A percentile compares a stretch with the other conserved stretches of the same genome.
Conservation (phyloP, 768 basidiomycete species). For the Boletales sp. region DNA sequence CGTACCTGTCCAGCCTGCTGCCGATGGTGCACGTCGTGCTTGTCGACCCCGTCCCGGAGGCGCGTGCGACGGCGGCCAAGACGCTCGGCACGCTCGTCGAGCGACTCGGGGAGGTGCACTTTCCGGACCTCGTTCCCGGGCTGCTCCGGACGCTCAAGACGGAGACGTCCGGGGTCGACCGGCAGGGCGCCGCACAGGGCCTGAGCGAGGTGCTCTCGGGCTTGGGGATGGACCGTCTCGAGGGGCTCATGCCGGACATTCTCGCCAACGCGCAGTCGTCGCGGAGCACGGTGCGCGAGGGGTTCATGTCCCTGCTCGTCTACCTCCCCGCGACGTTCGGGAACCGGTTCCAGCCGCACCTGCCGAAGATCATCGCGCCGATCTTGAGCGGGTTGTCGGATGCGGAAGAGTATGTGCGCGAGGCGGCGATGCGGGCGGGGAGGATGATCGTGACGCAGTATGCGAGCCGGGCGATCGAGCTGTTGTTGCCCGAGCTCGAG, state of each 20-base stretch:
- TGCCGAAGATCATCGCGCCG: constrained; percentile 90
- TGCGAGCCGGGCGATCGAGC: constrained; percentile 85
- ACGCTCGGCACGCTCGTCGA: constrained; percentile 96
- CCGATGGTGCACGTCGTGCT: constrained; percentile 91
- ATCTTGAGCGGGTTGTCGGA: constrained; percentile 91
- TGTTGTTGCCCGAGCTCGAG: constrained; percentile 91
- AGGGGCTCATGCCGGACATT: constrained; percentile 91
- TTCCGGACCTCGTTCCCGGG: constrained; percentile 93
- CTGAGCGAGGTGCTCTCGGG: constrained; percentile 93
- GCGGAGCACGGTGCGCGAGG: constrained; percentile 88
- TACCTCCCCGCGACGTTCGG: constrained; percentile 96
- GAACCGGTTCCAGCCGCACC: constrained; percentile 91
- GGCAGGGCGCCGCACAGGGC: constrained; percentile 97
- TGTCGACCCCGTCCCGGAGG: constrained; percentile 96
- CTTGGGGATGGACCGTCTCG: constrained; percentile 95
- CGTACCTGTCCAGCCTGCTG: constrained; percentile 84
- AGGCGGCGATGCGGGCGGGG: constrained; percentile 98
- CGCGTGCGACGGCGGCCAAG: constrained; percentile 95
- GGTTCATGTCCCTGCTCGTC: constrained; percentile 96
- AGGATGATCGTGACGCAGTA: constrained; percentile 97
- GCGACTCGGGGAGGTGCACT: constrained; percentile 88
- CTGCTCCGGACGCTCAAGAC: constrained; percentile 85
- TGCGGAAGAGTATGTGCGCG: constrained; percentile 90
- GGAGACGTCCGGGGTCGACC: constrained; percentile 91
- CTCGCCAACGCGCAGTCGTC: constrained; percentile 88